Conservation (phyloP, 768 basidiomycete genomes). For the Suillus plorans region DNA sequence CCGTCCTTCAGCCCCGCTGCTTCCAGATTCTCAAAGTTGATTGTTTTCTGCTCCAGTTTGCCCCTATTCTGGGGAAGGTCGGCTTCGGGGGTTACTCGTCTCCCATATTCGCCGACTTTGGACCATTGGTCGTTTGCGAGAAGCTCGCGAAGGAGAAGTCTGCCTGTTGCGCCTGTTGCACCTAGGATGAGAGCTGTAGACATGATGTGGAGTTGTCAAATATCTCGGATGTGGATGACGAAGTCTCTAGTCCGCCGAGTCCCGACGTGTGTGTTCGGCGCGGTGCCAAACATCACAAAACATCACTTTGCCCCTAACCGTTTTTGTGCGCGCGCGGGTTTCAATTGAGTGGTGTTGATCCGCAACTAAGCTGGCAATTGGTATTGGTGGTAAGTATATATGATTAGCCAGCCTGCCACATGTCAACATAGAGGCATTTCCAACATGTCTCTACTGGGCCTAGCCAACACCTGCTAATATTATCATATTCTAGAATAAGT, state of each 20-base stretch:
- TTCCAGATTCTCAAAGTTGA: conserved; percentile 69
- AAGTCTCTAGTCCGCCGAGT: background rate
- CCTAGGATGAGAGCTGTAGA: conserved; percentile 65
- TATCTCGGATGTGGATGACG: background rate
- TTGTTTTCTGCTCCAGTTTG: conserved; percentile 66
- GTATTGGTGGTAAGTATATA: no score
- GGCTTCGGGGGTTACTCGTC: conserved; percentile 51
- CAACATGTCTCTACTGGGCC: no score
- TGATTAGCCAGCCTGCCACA: no score
- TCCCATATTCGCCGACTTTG: conserved; percentile 68
- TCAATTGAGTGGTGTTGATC: no score
- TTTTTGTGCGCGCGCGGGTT: no score
- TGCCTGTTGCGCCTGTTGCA: conserved; percentile 71
- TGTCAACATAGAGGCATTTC: no score
- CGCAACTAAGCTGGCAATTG: no score
- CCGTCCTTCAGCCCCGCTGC: conserved; percentile 49
- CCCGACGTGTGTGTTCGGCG: background rate
- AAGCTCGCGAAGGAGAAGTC: conserved; percentile 57
- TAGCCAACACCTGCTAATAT: background rate
- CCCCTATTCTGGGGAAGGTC: conserved; percentile 37
- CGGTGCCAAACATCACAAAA: background rate
- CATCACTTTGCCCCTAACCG: background rate
- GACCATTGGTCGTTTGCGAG: conserved; percentile 55
- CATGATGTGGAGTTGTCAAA: background rate
- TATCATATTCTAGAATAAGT: background rate